Base-by-base conservation (phyloP, 208 protist species). In the Wallacemonas sp. region DNA sequence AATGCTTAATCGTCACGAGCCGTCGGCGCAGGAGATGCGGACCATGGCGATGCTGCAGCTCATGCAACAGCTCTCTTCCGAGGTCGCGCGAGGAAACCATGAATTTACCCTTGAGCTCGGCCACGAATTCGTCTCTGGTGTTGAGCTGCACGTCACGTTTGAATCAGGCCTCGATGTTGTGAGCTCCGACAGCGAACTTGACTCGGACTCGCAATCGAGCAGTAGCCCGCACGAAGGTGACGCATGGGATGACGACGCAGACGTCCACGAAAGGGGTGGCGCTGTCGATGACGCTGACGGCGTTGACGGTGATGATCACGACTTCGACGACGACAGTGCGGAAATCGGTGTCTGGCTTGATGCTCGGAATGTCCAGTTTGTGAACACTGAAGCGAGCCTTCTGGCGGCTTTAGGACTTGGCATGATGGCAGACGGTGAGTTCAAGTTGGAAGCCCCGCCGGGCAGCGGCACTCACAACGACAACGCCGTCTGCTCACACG, bases 61-160 rank as follows among this genome's bases (percentile, higher is more conserved):
- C 22, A 24, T 61, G 63, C 48, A 45, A 6, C 44, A 68, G n/a
- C 6, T 61, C 37, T 57, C 50, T 6, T 39, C 50, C 32, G 50
- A 34, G 29, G 50, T 57, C n/a, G 50, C 50, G 0, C 50, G 9
- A 13, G 50, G 50, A 4, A 26, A 38, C 50, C 24, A 27, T 32
- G 29, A 57, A 15, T 57, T 57, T n/a, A 57, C 30, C 17, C 13
- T 57, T 17, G 50, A 57, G 15, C 8, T 57, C 50, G 50, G 17
- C 3, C 13, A 10, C 29, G 50, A 34, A 26, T 34, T 34, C 38
- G 30, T 15, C n/a, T n/a, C 19, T 5, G 6, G 10, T n/a, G 9
- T 57, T 10, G 50, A 57, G 29, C 50, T 57, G 19, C 50, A n/a
- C 30, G 29, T 57, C 50, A 54, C 46, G 10, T 6, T 54, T 19